Conservation (phyloP, 2,329 filamentous ascomycete genomes). For the Pochonia chlamydosporia region DNA sequence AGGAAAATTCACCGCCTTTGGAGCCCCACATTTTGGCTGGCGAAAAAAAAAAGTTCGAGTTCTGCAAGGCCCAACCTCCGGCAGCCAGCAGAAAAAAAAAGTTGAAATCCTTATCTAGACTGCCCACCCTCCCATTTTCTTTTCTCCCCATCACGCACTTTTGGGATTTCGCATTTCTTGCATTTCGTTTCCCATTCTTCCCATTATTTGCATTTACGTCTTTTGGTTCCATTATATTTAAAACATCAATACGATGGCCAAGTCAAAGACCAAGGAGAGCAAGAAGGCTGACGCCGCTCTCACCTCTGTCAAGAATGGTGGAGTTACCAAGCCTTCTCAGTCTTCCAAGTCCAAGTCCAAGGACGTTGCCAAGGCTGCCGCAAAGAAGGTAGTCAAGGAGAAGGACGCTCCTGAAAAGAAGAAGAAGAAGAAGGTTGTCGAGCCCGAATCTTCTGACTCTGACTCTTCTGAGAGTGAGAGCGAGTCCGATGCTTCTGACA, state of each 20-base stretch:
- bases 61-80: constrained; percentile 16
- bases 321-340: constrained; percentile 62
- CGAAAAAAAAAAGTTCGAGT: constrained; percentile 23
- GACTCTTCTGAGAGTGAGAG: constrained; percentile 29
- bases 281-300: constrained; percentile 48
- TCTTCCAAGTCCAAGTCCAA: constrained; percentile 62
- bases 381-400: constrained; percentile 41
- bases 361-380: constrained; percentile 56
- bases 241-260: constrained; percentile 47
- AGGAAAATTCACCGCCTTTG: constrained; percentile 27
- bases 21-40: constrained; percentile 27
- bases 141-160: not conserved
- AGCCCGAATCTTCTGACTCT: constrained; percentile 33
- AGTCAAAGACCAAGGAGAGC: constrained; percentile 54
- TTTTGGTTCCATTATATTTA: constrained; percentile 2
- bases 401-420: constrained; percentile 45
- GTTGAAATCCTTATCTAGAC: constrained; percentile 1
- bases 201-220: not conserved
- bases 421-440: constrained; percentile 42
- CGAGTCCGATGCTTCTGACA: constrained; percentile 11
- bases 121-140: constrained; percentile 8
- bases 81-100: constrained; percentile 16
- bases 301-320: constrained; percentile 57
- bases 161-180: not conserved
- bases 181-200: not conserved